Evolutionary conservation across 2,329 filamentous ascomycete genomes (phyloP), one percentile per base, ranked within the genome.

Genomic region (Ascochyta pisi): DNA sequence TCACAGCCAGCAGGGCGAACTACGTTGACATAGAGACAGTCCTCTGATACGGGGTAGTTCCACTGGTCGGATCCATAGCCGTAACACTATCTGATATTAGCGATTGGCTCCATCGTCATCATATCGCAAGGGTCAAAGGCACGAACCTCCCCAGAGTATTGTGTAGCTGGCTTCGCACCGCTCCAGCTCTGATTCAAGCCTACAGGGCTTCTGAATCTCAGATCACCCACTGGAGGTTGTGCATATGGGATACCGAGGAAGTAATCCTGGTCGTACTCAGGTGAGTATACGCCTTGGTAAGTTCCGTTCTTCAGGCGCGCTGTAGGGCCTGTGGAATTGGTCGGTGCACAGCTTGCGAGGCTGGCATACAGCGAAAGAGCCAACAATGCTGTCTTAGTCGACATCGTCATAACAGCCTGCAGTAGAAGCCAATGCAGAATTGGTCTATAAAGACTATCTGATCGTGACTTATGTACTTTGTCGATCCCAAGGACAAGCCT

Each of bases 1-100:
- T 68, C 62, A 19, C 53, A 57, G 24, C 69, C 68, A 24, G 66
- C 50, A 12, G 83, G 83, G 0, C 80, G 75, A 0, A 82, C 75
- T 34, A 86, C 77, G 50, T 84, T 84, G 24, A 85, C 66, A 49
- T 83, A 83, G 19, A 86, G 67, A 49, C 71, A 74, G 53, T 74
- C 71, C 43, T 74, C 71, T 1, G 67, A 90, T 86, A 73, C 84
- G 83, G 69, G 80, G 83, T 64, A 78, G 62, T 54, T 65, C 73
- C 52, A 78, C 57, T 73, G 63, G 40, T 73, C 71, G 12, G 62
- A 64, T n/a, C 71, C 70, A 45, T 74, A 74, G 8, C 71, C 71
- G 19, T 76, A 71, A 23, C 70, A 73, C 69, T 82, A 62, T 59
- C 57, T 22, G 10, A 13, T 31, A 38, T 44, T 6, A 45, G 49